A percentile compares a stretch with the other conserved stretches of the same genome.
Evolutionary conservation across 371 early-diverging fungal genomes (phyloP).

Genomic region (Mortierella sp.): DNA sequence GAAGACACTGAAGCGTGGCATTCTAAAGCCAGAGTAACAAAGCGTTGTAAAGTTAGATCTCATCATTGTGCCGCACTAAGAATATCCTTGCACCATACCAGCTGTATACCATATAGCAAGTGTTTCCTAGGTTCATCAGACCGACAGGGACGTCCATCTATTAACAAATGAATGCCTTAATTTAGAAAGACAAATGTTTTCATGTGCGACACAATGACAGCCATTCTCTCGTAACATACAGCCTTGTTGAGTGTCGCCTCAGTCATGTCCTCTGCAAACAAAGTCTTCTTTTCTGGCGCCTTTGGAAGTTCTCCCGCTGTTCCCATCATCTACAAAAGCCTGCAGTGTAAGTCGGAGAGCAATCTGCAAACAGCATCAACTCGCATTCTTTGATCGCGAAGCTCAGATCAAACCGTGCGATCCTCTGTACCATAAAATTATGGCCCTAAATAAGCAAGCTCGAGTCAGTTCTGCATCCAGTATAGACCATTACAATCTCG

Average conservation of each 20-base stretch:
- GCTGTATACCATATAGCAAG: constrained; percentile 92
- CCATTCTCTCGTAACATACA: too few relatives aligned
- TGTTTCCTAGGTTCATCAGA: constrained; percentile 95
- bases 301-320: constrained; percentile 91
- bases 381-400: too few relatives aligned
- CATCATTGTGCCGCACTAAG: too few relatives aligned
- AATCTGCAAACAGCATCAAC: constrained; percentile 37
- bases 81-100: too few relatives aligned
- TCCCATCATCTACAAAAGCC: constrained; percentile 86
- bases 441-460: constrained; percentile 61
- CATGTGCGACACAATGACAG: too few relatives aligned
- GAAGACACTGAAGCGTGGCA: constrained; percentile 95
- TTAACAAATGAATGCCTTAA: too few relatives aligned
- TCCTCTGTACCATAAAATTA: constrained; percentile 66
- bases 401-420: too few relatives aligned
- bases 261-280: constrained; percentile 94
- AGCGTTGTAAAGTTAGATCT: too few relatives aligned
- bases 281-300: constrained; percentile 71
- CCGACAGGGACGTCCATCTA: constrained; percentile 90
- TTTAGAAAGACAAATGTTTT: too few relatives aligned
- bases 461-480: neutral
- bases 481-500: too few relatives aligned
- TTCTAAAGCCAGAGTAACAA: constrained; percentile 63
- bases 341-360: constrained; percentile 13
- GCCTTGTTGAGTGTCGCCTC: constrained; percentile 88